Percentiles rank a stretch among this genome's conserved stretches.
phyloP scores from a whole-genome alignment of 164 flowering plant genomes.

The Vitis labrusca region DNA sequence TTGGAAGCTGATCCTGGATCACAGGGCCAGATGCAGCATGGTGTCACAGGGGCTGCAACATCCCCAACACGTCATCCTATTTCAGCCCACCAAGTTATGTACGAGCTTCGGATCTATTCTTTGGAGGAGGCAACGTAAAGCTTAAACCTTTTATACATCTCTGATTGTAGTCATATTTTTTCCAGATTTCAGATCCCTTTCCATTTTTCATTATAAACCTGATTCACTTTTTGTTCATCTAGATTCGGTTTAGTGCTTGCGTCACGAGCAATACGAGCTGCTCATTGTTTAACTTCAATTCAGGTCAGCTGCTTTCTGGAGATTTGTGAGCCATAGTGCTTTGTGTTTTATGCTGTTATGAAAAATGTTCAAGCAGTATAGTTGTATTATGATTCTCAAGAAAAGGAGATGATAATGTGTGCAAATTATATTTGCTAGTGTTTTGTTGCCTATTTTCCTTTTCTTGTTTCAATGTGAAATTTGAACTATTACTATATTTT shows the following conservation, averaged over 20 bases:
- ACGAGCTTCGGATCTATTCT: slow-evolving; percentile 96
- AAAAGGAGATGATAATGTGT: too few species aligned
- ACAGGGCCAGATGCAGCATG: slow-evolving; percentile 51
- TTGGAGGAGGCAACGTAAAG: slow-evolving; percentile 92
- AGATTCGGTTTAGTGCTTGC: slow-evolving; percentile 90
- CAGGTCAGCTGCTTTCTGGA: slow-evolving; percentile 64
- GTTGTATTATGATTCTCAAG: too few species aligned
- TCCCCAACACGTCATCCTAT: slow-evolving; percentile 98
- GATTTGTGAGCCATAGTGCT: background rate
- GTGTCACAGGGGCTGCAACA: slow-evolving; percentile 59
- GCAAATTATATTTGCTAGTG: too few species aligned
- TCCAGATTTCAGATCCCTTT: background rate
- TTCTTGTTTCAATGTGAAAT: too few species aligned
- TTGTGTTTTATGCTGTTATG: background rate
- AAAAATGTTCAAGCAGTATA: too few species aligned
- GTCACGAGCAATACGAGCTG: slow-evolving; percentile 96
- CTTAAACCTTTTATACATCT: slow-evolving; percentile 7
- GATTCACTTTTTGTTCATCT: slow-evolving; percentile 9
- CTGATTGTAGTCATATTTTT: background rate
- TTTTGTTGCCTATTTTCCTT: too few species aligned
- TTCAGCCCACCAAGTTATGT: slow-evolving; percentile 86
- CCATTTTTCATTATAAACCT: background rate
- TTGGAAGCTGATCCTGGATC: slow-evolving; percentile 79
- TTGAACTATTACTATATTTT: too few species aligned
- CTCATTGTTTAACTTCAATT: slow-evolving; percentile 97